phyloP scores from a whole-genome alignment of 495 filamentous ascomycete species.

The Sordaria brevicollis region DNA sequence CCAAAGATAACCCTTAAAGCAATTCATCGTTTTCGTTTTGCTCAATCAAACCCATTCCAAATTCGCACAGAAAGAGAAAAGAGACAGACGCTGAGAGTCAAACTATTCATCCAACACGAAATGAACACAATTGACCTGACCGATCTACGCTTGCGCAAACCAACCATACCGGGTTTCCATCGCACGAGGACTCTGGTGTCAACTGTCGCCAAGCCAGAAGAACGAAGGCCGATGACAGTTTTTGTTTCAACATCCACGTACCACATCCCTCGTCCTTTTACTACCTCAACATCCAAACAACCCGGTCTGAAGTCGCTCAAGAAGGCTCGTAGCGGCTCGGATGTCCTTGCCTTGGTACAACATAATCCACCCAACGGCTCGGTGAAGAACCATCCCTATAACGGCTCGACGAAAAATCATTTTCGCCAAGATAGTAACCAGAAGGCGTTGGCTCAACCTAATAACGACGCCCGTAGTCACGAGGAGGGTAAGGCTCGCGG shows the following conservation, averaged over 20 bases:
- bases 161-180: background rate
- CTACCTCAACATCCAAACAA: background rate
- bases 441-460: conserved; percentile 4
- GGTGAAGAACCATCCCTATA: background rate
- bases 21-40: background rate
- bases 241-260: background rate
- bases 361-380: background rate
- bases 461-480: conserved; percentile 39
- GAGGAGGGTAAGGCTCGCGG: conserved; percentile 35
- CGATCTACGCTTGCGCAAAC: background rate
- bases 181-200: background rate
- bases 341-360: background rate
- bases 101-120: background rate
- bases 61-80: background rate
- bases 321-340: background rate
- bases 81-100: background rate
- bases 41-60: background rate
- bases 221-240: background rate
- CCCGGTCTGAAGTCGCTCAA: no score
- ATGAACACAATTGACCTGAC: background rate
- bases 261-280: background rate
- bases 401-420: no score
- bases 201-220: background rate
- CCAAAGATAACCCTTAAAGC: background rate
- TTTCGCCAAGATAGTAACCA: no score